Evolutionary conservation across 2,329 filamentous ascomycete species (phyloP).

Genomic region (Nothopassalora personata): DNA sequence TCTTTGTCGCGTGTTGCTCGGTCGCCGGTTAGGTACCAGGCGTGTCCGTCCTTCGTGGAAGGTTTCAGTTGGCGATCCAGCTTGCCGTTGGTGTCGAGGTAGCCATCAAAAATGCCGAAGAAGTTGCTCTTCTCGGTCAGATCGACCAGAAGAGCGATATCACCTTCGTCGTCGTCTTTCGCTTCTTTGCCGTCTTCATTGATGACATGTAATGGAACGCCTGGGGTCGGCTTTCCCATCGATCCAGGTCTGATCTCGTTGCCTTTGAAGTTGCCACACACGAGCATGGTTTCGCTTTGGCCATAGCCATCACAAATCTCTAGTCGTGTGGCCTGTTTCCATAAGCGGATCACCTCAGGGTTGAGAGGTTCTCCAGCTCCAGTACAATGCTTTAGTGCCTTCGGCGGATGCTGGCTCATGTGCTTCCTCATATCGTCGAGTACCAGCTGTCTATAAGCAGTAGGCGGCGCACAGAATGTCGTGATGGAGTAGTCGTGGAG

Average conservation of each 20-base stretch:
- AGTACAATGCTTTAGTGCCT: slow-evolving; percentile 34
- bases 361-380: slow-evolving; percentile 40
- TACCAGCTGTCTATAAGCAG: slow-evolving; percentile 39
- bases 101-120: slow-evolving; percentile 29
- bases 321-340: slow-evolving; percentile 34
- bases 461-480: slow-evolving; percentile 39
- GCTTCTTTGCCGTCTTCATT: slow-evolving; percentile 30
- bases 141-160: slow-evolving; percentile 33
- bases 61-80: slow-evolving; percentile 19
- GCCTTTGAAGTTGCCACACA: slow-evolving; percentile 38
- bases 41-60: slow-evolving; percentile 1
- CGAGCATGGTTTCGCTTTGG: slow-evolving; percentile 38
- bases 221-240: slow-evolving; percentile 38
- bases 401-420: slow-evolving; percentile 27
- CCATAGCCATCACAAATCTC: slow-evolving; percentile 40
- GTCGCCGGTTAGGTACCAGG: slow-evolving; percentile 38
- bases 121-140: slow-evolving; percentile 17
- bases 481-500: slow-evolving; percentile 38
- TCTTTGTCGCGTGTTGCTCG: slow-evolving; percentile 92
- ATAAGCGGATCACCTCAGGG: slow-evolving; percentile 36
- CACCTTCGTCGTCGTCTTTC: slow-evolving; percentile 32
- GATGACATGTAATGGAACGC: slow-evolving; percentile 34
- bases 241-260: slow-evolving; percentile 34
- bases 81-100: slow-evolving; percentile 23
- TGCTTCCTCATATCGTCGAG: slow-evolving; percentile 30